phyloP scores from a whole-genome alignment of 75 land plant species.

The Sequoia sempervirens region DNA sequence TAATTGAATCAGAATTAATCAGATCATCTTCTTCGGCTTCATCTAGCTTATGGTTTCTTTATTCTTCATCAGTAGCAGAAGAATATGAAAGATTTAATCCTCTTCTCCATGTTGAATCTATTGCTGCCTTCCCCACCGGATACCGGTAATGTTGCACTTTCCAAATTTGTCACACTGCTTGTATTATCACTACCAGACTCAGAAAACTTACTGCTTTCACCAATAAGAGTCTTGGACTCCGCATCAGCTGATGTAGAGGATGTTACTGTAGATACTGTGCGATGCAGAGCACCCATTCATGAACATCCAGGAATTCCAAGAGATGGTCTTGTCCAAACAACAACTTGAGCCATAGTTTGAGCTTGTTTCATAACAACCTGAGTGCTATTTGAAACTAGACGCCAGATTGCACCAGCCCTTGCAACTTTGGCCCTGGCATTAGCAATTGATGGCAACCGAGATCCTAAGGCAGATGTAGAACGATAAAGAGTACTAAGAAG shows the following conservation, averaged over 20 bases:
- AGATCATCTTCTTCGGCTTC: too few relatives aligned
- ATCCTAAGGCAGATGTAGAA: constrained; percentile 78
- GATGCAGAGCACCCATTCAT: constrained; percentile 87
- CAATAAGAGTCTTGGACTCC: constrained; percentile 13
- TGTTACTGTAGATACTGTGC: constrained; percentile 25
- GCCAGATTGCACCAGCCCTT: constrained; percentile 71
- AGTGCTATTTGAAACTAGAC: constrained; percentile 78
- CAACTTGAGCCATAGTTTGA: constrained; percentile 82
- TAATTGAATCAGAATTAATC: too few relatives aligned
- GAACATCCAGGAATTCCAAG: constrained; percentile 67
- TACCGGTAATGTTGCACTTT: constrained; percentile 1
- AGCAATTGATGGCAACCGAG: constrained; percentile 72
- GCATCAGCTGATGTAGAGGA: constrained; percentile 13
- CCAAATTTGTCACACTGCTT: not conserved
- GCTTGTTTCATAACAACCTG: constrained; percentile 93
- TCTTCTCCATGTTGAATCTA: constrained; percentile 10
- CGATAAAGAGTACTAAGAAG: constrained; percentile 75
- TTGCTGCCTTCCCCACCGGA: constrained; percentile 3
- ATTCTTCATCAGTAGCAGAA: constrained; percentile 10
- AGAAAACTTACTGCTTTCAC: not conserved
- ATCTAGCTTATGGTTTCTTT: not conserved
- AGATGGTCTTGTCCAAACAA: constrained; percentile 70
- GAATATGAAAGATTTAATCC: constrained; percentile 22
- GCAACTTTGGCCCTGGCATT: constrained; percentile 73
- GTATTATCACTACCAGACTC: not conserved